These are phyloP conservation scores for Ogataea saltuana DNA, from an alignment of 805 yeast species.

Conservation along the genomic window DNA sequence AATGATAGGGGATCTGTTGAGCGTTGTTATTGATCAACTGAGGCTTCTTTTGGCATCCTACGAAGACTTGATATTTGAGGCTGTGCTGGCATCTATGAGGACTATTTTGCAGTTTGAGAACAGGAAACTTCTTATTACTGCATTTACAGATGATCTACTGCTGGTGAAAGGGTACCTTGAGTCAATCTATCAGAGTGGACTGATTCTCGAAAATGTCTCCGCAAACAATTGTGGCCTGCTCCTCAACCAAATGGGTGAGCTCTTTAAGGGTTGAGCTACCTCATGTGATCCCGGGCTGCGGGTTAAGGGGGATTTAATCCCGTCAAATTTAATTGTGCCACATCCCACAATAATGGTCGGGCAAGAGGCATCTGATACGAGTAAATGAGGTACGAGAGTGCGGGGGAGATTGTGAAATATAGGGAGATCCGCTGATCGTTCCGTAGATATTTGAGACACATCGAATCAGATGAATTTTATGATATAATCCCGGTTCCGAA, in stretches of 20 bases:
- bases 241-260: not conserved
- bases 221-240: conserved; percentile 8
- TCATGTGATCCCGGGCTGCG: too few species aligned
- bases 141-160: conserved; percentile 6
- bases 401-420: too few species aligned
- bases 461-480: too few species aligned
- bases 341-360: too few species aligned
- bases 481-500: too few species aligned
- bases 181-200: conserved; percentile 7
- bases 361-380: too few species aligned
- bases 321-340: too few species aligned
- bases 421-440: too few species aligned
- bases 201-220: conserved; percentile 5
- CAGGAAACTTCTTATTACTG: not conserved
- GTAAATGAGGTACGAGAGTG: too few species aligned
- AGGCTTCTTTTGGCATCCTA: conserved; percentile 5
- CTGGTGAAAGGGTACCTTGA: conserved; percentile 9
- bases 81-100: conserved; percentile 14
- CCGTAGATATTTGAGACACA: too few species aligned
- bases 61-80: conserved; percentile 17
- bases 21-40: conserved; percentile 27
- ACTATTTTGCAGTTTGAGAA: conserved; percentile 9
- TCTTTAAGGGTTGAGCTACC: too few species aligned
- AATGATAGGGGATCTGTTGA: conserved; percentile 56
- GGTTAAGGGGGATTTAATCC: too few species aligned